Conservation (phyloP, 306 rosid genomes). For the Gynostemma pentaphyllum region DNA sequence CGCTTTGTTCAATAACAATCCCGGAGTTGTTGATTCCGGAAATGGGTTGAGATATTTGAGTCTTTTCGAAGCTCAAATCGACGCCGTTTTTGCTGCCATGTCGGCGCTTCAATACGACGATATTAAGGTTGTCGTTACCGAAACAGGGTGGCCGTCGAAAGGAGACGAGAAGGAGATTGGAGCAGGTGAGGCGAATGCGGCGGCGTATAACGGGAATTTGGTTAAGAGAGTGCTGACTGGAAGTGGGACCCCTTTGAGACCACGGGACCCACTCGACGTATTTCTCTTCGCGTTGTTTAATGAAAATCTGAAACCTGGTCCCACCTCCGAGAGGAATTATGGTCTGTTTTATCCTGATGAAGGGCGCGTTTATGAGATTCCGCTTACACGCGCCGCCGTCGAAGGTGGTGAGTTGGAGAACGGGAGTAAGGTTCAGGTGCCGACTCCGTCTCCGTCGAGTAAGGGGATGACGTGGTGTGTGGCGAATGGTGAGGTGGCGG, state of each 20-base stretch:
- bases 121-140: constrained; percentile 36
- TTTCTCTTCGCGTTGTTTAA: constrained; percentile 65
- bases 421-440: constrained; percentile 31
- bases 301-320: constrained; percentile 59
- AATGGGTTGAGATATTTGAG: constrained; percentile 46
- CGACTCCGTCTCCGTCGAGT: constrained; percentile 10
- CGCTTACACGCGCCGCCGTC: constrained; percentile 18
- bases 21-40: constrained; percentile 62
- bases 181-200: constrained; percentile 47
- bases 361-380: constrained; percentile 47
- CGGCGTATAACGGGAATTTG: constrained; percentile 69
- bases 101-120: constrained; percentile 49
- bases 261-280: constrained; percentile 29
- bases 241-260: constrained; percentile 55
- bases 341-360: constrained; percentile 63
- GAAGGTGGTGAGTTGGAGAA: not conserved
- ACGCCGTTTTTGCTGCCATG: constrained; percentile 78
- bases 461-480: constrained; percentile 62
- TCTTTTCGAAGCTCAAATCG: constrained; percentile 64
- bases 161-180: constrained; percentile 67
- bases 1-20: constrained; percentile 41
- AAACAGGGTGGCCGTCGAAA: constrained; percentile 79
- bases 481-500: constrained; percentile 33
- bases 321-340: constrained; percentile 72
- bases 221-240: constrained; percentile 37